Evolutionary conservation across 2,329 filamentous ascomycete genomes (phyloP).

Genomic region (Fusarium pseudoanthophilum): DNA sequence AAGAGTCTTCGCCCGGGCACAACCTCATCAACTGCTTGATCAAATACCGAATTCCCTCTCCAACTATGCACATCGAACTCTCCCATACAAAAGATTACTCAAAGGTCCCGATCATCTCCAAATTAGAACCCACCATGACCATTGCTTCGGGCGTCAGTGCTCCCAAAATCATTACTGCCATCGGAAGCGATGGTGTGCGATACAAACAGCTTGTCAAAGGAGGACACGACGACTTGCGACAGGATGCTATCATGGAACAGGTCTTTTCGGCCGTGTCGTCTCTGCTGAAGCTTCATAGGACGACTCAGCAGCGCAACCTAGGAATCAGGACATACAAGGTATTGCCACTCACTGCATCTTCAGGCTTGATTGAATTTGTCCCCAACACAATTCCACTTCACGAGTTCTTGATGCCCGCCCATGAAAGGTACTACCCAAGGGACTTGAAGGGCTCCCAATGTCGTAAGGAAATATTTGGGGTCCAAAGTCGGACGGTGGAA

Average conservation of each 20-base stretch:
- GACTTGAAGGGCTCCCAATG: slow-evolving; percentile 82
- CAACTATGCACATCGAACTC: slow-evolving; percentile 86
- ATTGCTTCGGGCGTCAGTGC: slow-evolving; percentile 92
- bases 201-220: slow-evolving; percentile 97
- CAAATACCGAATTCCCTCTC: slow-evolving; percentile 80
- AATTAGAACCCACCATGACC: slow-evolving; percentile 78
- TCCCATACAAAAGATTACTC: slow-evolving; percentile 79
- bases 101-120: slow-evolving; percentile 76
- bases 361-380: slow-evolving; percentile 97
- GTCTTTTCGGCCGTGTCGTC: slow-evolving; percentile 97
- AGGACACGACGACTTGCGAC: slow-evolving; percentile 93
- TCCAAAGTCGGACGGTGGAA: slow-evolving; percentile 75
- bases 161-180: slow-evolving; percentile 89
- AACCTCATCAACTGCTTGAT: slow-evolving; percentile 71
- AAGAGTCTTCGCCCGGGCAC: slow-evolving; percentile 70
- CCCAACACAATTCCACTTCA: slow-evolving; percentile 91
- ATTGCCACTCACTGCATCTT: slow-evolving; percentile 82
- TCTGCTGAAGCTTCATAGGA: slow-evolving; percentile 84
- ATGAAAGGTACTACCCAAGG: slow-evolving; percentile 85
- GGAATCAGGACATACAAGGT: slow-evolving; percentile 98
- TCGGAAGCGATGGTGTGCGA: slow-evolving; percentile 78
- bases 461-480: slow-evolving; percentile 80
- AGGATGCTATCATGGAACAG: slow-evolving; percentile 99
- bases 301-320: slow-evolving; percentile 87
- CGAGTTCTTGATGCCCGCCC: slow-evolving; percentile 90